A percentile compares a stretch with the other conserved stretches of the same genome.
These are phyloP conservation scores for Globomyces sp. DNA, from an alignment of 371 early-diverging fungal genomes.

Conservation along the genomic window DNA sequence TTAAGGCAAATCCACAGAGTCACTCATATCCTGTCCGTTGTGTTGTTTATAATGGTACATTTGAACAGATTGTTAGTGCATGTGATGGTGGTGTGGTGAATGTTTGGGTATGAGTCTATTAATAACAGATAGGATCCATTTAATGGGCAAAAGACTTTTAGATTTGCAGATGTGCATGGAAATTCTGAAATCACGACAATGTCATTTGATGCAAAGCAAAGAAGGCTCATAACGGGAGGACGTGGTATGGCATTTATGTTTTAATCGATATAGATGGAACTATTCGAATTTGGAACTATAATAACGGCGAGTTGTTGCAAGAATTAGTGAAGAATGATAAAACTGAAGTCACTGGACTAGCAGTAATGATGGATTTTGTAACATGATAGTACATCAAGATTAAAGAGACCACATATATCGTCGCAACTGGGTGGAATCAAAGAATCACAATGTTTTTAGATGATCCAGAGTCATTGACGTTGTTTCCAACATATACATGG, in stretches of 20 bases:
- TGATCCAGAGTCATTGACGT: conserved; percentile 22
- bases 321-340: conserved; percentile 43
- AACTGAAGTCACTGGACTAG: conserved; percentile 46
- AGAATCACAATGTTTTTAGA: conserved; percentile 42
- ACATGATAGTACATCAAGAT: conserved; percentile 37
- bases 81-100: conserved; percentile 47
- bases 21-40: conserved; percentile 43
- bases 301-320: conserved; percentile 52
- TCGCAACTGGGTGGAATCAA: conserved; percentile 47
- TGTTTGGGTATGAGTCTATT: conserved; percentile 35
- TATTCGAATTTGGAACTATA: conserved; percentile 50
- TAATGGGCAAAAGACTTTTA: conserved; percentile 44
- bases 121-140: conserved; percentile 19
- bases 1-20: conserved; percentile 21
- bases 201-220: conserved; percentile 39
- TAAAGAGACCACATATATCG: conserved; percentile 37
- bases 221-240: conserved; percentile 47
- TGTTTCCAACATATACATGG: conserved; percentile 33
- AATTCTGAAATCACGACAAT: conserved; percentile 49
- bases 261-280: conserved; percentile 38
- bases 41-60: conserved; percentile 43
- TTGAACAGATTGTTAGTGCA: conserved; percentile 45
- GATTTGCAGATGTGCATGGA: conserved; percentile 43
- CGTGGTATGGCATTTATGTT: conserved; percentile 26
- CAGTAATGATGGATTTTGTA: conserved; percentile 15